Evolutionary conservation across 495 filamentous ascomycete genomes (phyloP), one percentile per base, ranked within the genome.

Genomic region (Penicillium herquei): DNA sequence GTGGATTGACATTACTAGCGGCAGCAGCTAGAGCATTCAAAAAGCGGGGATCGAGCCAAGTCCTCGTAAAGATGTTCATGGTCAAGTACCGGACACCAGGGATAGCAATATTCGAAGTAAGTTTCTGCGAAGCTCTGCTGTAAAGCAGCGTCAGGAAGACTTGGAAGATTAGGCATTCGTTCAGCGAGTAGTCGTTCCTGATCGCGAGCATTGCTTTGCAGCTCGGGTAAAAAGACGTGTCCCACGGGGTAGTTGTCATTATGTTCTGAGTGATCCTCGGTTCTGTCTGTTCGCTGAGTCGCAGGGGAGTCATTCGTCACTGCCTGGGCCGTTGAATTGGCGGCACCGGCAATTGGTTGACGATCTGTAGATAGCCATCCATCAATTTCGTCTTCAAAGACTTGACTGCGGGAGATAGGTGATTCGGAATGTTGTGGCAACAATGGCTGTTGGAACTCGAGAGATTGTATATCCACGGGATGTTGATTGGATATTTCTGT

Each of bases 121-220:
- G 70, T 73, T 48, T 73, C 70, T 33, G 63, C 58, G 42, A 68
- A 73, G 26, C 62, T 65, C 53, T 73, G 68, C 54, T 68, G 67
- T 5, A 73, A 62, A 21, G 66, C 68, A 34, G 65, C 61, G 12
- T 64, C 63, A 3, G 59, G 66, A 0, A 67, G 51, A 44, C 62
- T 66, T 0, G 52, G 62, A 0, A 53, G 34, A 4, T 52, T 49
- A 33, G 63, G 52, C 10, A 47, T 56, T 39, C 47, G 49, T 49
- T 64, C 58, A 9, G 59, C 51, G 10, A 59, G 37, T 0, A 62
- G 55, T 5, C 62, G 51, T 54, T 67, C 49, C 32, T 66, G 57
- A 55, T 67, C 57, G 35, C 57, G 44, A 53, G 62, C 63, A 60
- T 62, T 57, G 56, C 52, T 46, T 42, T 64, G 59, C 42, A 66